phyloP scores from a whole-genome alignment of 306 rosid species.

The Quercus engelmannii region DNA sequence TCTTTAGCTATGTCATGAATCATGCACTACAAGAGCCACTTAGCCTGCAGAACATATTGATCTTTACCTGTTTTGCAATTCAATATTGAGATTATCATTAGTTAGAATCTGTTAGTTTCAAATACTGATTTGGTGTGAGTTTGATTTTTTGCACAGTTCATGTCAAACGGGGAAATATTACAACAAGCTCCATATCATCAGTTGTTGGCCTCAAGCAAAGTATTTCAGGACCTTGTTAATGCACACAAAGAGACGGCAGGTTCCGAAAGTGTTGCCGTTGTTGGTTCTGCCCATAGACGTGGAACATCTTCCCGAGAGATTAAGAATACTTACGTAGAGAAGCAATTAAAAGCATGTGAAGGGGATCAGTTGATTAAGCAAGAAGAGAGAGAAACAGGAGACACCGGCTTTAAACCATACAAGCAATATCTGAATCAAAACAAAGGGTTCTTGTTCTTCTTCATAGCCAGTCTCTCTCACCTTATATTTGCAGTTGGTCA shows the following conservation, averaged over 20 bases:
- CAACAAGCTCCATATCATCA: constrained; percentile 42
- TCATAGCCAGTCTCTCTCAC: no score
- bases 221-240: constrained; percentile 56
- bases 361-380: constrained; percentile 44
- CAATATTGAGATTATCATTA: neutral
- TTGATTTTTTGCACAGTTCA: constrained; percentile 29
- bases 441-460: constrained; percentile 39
- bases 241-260: constrained; percentile 48
- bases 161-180: constrained; percentile 45
- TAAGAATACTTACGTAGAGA: constrained; percentile 6
- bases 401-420: constrained; percentile 51
- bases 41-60: no score
- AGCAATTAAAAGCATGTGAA: neutral
- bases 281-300: neutral
- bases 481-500: no score
- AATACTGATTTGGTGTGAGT: neutral
- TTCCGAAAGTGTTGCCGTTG: constrained; percentile 15
- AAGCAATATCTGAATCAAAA: constrained; percentile 46
- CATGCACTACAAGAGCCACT: no score
- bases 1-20: no score
- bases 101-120: neutral
- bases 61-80: no score
- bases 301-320: constrained; percentile 15
- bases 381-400: constrained; percentile 59
- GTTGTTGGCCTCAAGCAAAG: constrained; percentile 36